phyloP scores from a whole-genome alignment of 2,329 filamentous ascomycete species.

The Byssochlamys sp. region DNA sequence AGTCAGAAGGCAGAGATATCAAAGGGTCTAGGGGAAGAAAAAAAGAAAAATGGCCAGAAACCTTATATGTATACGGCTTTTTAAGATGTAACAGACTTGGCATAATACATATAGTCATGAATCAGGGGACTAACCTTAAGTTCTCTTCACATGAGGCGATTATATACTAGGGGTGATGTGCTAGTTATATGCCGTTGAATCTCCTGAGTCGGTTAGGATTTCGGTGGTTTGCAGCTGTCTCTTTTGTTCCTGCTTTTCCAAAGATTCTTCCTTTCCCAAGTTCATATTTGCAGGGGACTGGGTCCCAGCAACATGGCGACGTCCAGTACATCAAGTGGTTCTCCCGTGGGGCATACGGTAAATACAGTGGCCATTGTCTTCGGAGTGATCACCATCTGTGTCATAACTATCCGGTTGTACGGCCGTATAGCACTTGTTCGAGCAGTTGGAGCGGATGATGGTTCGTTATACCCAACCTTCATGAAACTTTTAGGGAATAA shows the following conservation, averaged over 20 bases:
- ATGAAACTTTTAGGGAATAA: not conserved
- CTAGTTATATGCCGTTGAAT: not conserved
- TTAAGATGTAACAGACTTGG: not conserved
- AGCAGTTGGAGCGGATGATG: not conserved
- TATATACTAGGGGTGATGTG: not conserved
- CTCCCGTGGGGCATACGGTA: not conserved
- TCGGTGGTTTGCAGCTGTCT: not conserved
- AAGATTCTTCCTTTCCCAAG: not conserved
- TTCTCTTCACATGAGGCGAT: not conserved
- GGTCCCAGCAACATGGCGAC: not conserved
- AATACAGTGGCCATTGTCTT: conserved; percentile 1
- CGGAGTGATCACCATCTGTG: not conserved
- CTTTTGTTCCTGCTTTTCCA: not conserved
- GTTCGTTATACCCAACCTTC: not conserved
- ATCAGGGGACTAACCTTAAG: not conserved
- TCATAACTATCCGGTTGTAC: not conserved
- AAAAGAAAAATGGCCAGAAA: not conserved
- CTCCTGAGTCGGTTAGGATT: not conserved
- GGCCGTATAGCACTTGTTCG: not conserved
- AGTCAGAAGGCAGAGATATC: not conserved
- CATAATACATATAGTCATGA: not conserved
- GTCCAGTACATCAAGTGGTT: not conserved
- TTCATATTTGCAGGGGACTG: not conserved
- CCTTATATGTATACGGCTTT: not conserved
- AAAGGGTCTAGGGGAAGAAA: not conserved